Evolutionary conservation across 2,329 filamentous ascomycete species (phyloP).

Genomic region (Penicillium expansum): DNA sequence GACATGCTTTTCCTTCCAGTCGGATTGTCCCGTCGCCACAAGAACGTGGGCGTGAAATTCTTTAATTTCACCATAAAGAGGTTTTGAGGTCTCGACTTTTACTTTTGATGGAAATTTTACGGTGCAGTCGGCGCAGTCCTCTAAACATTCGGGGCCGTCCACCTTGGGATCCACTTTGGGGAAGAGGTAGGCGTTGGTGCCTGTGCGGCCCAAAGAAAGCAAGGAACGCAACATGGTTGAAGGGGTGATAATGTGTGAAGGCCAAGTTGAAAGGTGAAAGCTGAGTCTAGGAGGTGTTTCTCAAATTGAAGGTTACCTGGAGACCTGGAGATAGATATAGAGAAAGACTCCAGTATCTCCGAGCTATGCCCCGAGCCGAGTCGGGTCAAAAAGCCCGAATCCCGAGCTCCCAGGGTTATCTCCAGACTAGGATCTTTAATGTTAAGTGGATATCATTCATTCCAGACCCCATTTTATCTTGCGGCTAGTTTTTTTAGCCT

Average conservation of each 20-base stretch:
- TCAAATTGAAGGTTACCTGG: not conserved
- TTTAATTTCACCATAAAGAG: slow-evolving; percentile 39
- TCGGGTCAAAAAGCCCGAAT: not conserved
- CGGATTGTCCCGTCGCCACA: slow-evolving; percentile 39
- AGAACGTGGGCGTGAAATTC: slow-evolving; percentile 36
- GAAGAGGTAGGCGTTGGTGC: slow-evolving; percentile 33
- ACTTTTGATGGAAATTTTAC: slow-evolving; percentile 36
- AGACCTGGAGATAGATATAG: not conserved
- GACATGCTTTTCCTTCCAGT: slow-evolving; percentile 37
- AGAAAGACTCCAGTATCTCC: not conserved
- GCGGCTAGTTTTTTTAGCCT: not conserved
- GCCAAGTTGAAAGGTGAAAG: not conserved
- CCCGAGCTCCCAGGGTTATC: not conserved
- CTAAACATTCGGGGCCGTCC: slow-evolving; percentile 37
- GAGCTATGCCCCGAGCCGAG: not conserved
- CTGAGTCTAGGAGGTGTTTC: not conserved
- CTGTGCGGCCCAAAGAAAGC: slow-evolving; percentile 27
- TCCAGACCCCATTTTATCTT: not conserved
- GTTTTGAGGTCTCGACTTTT: slow-evolving; percentile 31
- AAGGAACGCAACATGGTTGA: slow-evolving; percentile 34
- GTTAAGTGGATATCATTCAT: not conserved
- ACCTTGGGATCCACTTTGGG: slow-evolving; percentile 34
- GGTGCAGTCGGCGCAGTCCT: slow-evolving; percentile 40
- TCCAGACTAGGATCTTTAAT: not conserved
- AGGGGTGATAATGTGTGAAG: not conserved